Conservation (phyloP, 768 basidiomycete species). For the Termitomyces sp. region DNA sequence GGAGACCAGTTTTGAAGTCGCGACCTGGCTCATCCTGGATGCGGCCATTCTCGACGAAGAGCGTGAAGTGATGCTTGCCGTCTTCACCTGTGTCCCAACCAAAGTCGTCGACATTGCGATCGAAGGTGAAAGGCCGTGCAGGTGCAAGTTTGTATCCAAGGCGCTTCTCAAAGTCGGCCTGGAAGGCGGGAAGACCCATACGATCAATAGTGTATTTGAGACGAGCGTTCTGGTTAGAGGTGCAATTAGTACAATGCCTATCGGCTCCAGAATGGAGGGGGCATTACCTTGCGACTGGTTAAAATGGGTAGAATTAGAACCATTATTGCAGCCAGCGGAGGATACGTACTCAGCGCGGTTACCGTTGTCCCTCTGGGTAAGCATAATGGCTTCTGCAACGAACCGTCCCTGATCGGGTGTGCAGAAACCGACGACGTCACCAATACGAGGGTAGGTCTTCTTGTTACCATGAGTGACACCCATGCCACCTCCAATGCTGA, state of each 20-base stretch:
- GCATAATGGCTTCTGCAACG: slow-evolving; percentile 91
- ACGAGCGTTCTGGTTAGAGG: slow-evolving; percentile 64
- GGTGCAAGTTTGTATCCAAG: slow-evolving; percentile 78
- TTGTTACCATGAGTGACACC: slow-evolving; percentile 99
- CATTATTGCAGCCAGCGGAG: background rate
- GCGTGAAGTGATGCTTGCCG: slow-evolving; percentile 86
- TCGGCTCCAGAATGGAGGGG: background rate
- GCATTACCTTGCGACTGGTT: slow-evolving; percentile 51
- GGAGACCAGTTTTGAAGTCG: slow-evolving; percentile 89
- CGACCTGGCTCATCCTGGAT: slow-evolving; percentile 90
- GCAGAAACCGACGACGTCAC: slow-evolving; percentile 89
- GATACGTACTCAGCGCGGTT: slow-evolving; percentile 84
- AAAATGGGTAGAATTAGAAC: slow-evolving; percentile 5
- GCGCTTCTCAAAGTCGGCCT: slow-evolving; percentile 83
- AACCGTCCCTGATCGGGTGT: slow-evolving; percentile 79
- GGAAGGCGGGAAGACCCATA: slow-evolving; percentile 87
- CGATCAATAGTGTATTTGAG: slow-evolving; percentile 97
- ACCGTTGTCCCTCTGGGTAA: slow-evolving; percentile 93
- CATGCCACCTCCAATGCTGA: slow-evolving; percentile 95
- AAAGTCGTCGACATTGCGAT: slow-evolving; percentile 89
- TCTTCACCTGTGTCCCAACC: slow-evolving; percentile 91
- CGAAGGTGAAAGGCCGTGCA: slow-evolving; percentile 75
- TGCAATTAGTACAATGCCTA: slow-evolving; percentile 5
- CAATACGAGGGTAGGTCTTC: slow-evolving; percentile 94
- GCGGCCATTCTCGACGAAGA: slow-evolving; percentile 97